Percentiles rank a stretch among this genome's conserved stretches.
Conservation (phyloP, 257 asterid species). For the Gardenia jasminoides region DNA sequence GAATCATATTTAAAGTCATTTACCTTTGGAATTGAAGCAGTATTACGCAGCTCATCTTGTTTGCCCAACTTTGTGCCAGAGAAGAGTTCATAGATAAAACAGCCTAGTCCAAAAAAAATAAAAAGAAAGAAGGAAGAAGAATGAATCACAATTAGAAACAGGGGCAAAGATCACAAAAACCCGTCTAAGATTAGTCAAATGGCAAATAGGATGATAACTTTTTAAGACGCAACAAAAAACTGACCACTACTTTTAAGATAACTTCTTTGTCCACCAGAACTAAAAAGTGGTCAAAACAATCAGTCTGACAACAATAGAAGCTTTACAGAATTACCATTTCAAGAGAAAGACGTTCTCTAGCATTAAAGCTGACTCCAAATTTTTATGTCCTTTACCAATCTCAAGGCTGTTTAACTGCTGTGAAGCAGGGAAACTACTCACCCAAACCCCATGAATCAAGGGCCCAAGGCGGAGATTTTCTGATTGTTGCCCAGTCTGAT, state of each 20-base stretch:
- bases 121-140: slow-evolving; percentile 17
- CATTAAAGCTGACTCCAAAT: background rate
- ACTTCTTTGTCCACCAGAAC: background rate
- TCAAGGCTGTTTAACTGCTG: background rate
- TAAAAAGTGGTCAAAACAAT: no score
- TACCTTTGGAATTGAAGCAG: slow-evolving; percentile 86
- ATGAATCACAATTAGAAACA: background rate
- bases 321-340: background rate
- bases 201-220: background rate
- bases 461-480: slow-evolving; percentile 95
- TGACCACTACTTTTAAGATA: background rate
- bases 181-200: background rate
- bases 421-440: slow-evolving; percentile 38
- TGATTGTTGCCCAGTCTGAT: slow-evolving; percentile 84
- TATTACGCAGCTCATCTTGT: slow-evolving; percentile 89
- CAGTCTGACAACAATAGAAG: background rate
- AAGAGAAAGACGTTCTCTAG: background rate
- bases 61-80: slow-evolving; percentile 81
- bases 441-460: slow-evolving; percentile 99
- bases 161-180: background rate
- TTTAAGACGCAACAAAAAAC: background rate
- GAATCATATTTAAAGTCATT: slow-evolving; percentile 2
- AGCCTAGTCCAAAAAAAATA: slow-evolving; percentile 53
- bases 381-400: background rate
- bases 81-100: slow-evolving; percentile 93